Evolutionary conservation across 305 asterid species (phyloP), one percentile per base, ranked within the genome.

Genomic region (Fraxinus platypoda): DNA sequence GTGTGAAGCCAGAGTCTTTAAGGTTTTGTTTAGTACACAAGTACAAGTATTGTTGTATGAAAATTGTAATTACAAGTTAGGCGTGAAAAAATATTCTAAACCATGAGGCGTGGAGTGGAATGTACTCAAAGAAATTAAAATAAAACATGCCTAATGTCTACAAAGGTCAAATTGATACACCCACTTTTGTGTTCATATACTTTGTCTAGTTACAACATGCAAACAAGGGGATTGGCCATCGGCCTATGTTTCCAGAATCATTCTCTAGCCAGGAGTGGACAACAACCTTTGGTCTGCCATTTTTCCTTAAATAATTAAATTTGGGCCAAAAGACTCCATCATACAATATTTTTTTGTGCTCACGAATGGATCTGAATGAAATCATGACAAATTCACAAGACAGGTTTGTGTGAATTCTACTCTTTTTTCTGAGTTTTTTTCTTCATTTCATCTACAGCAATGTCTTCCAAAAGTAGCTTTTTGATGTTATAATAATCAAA

Each of bases 121-220:
- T 88, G 87, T 88, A 88, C 91, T 88, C 91, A 85, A 88, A 88
- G 88, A 84, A n/a, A n/a, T n/a, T n/a, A 25, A 64, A 64, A 64
- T 23, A 8, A 54, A 79, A 75, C 83, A 83, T 81, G 83, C 78
- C 75, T 83, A 64, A 78, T 86, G 76, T 57, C 54, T 11, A 46
- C 43, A 59, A 84, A 25, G 34, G 91, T 86, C 91, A 11, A 83
- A 84, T 75, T 64, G 82, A 84, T 82, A 78, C 89, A 85, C 85
- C 90, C 74, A 35, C 86, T 81, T 86, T 84, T 79, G 76, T 83
- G 59, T 70, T 73, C 79, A 78, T 77, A 80, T 74, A 59, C 71
- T 81, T 72, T 64, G 35, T 78, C 66, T 75, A 82, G 25, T 64
- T 26, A 80, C 76, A 74, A 80, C 85, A 78, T 87, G 90, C 87